Evolutionary conservation across 2,329 filamentous ascomycete species (phyloP), one percentile per base, ranked within the genome.

Genomic region (Ceratocystis ficicola): DNA sequence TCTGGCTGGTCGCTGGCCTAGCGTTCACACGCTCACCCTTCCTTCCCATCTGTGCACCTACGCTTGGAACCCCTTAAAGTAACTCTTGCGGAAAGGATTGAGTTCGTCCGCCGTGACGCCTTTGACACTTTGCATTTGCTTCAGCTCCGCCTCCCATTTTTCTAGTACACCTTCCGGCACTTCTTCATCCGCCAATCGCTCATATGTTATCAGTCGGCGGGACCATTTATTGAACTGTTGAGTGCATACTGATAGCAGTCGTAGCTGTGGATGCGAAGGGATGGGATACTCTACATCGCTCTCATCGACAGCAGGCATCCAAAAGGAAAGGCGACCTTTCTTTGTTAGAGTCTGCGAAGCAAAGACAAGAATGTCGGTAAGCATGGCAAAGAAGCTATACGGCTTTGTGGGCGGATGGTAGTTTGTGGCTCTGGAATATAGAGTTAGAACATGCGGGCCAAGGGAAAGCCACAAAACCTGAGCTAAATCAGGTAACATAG

Each of bases 161-260:
- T 73, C 72, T 25, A 83, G 71, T 6, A 77, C 77, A 0, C 73
- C 71, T 10, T 71, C 68, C 63, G 81, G 79, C 6, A 89, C 79
- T 44, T 80, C 77, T 10, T 73, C 77, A 70, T 90, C 85, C 0
- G 82, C 80, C 22, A 89, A 77, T 64, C 91, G 83, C 57, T 85
- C 81, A 74, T 97, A 97, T 0, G 91, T 95, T 64, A 97, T 87
- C 44, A 99, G 79, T 69, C 90, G 83, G 68, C 94, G 83, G 22
- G 91, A 94, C 94, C 90, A 99, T 76, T 89, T 94, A 73, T 90
- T 93, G 73, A 99, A 99, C 0, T 83, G 80, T 73, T 99, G 94
- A 5, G 89, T 84, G 72, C 91, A 96, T 36, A 91, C 83, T 55
- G 82, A 85, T 22, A 91, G 81, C 28, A 93, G 77, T 71, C 88